phyloP scores from a whole-genome alignment of 2,329 filamentous ascomycete species.

The Neoscytalidium dimidiatum region DNA sequence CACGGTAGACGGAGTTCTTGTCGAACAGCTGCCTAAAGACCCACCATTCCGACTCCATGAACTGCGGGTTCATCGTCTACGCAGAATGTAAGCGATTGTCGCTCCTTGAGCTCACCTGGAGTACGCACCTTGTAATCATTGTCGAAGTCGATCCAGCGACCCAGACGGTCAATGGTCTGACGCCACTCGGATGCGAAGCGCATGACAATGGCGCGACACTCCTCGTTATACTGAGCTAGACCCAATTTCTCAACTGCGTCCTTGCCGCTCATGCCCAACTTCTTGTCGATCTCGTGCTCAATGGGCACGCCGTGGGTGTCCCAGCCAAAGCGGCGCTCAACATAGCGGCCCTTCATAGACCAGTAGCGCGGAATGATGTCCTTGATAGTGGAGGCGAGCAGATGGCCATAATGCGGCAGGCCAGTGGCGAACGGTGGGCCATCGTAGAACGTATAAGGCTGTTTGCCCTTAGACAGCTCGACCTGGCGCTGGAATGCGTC shows the following conservation, averaged over 20 bases:
- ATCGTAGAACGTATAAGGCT: conserved; percentile 93
- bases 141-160: conserved; percentile 97
- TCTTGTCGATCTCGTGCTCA: conserved; percentile 97
- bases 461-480: conserved; percentile 78
- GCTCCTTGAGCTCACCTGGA: neutral
- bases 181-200: conserved; percentile 86
- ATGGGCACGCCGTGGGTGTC: conserved; percentile 94
- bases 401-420: conserved; percentile 70
- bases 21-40: conserved; percentile 92
- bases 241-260: conserved; percentile 86
- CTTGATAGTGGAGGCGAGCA: conserved; percentile 92
- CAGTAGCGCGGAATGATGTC: conserved; percentile 96
- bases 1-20: conserved; percentile 86
- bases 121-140: conserved; percentile 84
- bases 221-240: conserved; percentile 84
- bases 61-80: conserved; percentile 87
- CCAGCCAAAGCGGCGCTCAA: conserved; percentile 92
- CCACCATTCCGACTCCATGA: conserved; percentile 98
- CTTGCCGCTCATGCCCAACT: conserved; percentile 82
- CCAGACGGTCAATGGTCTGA: conserved; percentile 80
- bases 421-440: conserved; percentile 58
- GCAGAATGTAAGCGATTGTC: neutral
- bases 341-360: conserved; percentile 95
- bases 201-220: conserved; percentile 94
- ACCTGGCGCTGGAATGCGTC: conserved; percentile 87